These are phyloP conservation scores for Ballota nigra DNA, from an alignment of 257 asterid genomes.

Conservation along the genomic window DNA sequence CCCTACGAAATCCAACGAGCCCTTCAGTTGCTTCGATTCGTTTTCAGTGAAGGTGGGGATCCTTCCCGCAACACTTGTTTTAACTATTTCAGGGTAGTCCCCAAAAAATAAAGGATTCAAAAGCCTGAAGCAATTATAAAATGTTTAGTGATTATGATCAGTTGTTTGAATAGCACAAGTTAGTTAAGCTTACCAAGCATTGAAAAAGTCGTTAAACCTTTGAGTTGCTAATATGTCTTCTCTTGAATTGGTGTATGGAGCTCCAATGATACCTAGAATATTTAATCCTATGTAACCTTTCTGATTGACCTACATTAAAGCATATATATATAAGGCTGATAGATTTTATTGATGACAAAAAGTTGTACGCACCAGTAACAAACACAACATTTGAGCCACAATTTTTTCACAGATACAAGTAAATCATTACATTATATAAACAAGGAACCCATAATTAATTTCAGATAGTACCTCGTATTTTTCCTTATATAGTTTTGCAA, in stretches of 20 bases:
- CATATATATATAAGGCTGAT: neutral
- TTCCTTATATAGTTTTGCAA: neutral
- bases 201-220: conserved; percentile 31
- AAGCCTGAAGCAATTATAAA: conserved; percentile 33
- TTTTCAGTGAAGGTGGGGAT: conserved; percentile 36
- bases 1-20: conserved; percentile 51
- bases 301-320: neutral
- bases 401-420: too few relatives aligned
- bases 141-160: too few relatives aligned
- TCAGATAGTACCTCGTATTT: neutral
- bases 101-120: conserved; percentile 48
- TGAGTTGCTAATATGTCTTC: conserved; percentile 29
- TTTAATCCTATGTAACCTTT: neutral
- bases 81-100: conserved; percentile 53
- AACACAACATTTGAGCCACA: too few relatives aligned
- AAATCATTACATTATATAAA: too few relatives aligned
- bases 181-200: conserved; percentile 40
- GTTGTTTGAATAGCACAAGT: neutral
- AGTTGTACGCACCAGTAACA: too few relatives aligned
- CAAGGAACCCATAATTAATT: too few relatives aligned
- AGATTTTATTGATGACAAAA: too few relatives aligned
- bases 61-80: conserved; percentile 31
- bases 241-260: neutral
- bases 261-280: neutral
- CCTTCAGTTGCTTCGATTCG: conserved; percentile 45